These are phyloP conservation scores for Clarireedia hainanense DNA, from an alignment of 2,329 filamentous ascomycete genomes.

Conservation along the genomic window DNA sequence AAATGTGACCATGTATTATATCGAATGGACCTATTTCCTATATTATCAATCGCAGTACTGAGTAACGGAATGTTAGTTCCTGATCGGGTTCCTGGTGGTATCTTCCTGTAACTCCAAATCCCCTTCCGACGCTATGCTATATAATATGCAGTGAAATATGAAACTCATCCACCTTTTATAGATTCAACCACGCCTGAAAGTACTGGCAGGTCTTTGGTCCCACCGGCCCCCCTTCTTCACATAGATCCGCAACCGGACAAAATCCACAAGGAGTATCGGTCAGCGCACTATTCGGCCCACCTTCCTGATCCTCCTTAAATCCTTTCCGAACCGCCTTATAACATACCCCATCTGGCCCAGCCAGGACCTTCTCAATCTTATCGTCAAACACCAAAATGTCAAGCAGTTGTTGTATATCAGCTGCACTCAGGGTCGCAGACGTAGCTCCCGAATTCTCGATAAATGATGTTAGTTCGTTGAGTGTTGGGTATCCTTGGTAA, in stretches of 20 bases:
- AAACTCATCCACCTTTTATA: slow-evolving; percentile 27
- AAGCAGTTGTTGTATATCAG: slow-evolving; percentile 76
- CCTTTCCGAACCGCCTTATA: slow-evolving; percentile 29
- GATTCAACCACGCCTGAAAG: slow-evolving; percentile 73
- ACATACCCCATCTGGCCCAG: slow-evolving; percentile 24
- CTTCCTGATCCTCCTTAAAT: slow-evolving; percentile 30
- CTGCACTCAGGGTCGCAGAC: slow-evolving; percentile 59
- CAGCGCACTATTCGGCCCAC: slow-evolving; percentile 39
- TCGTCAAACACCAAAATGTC: slow-evolving; percentile 87
- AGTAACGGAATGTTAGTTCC: no score
- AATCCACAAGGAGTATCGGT: slow-evolving; percentile 85
- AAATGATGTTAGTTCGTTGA: slow-evolving; percentile 66
- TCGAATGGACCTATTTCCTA: not conserved
- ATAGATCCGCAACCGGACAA: slow-evolving; percentile 90
- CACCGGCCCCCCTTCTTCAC: slow-evolving; percentile 83
- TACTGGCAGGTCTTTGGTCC: slow-evolving; percentile 88
- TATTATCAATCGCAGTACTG: not conserved
- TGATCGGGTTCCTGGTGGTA: slow-evolving; percentile 18
- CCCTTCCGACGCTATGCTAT: slow-evolving; percentile 25
- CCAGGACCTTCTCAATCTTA: slow-evolving; percentile 58
- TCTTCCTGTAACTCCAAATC: slow-evolving; percentile 26
- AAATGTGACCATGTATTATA: no score
- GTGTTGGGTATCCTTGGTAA: slow-evolving; percentile 73
- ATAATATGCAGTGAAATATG: slow-evolving; percentile 12
- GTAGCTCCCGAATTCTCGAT: slow-evolving; percentile 64